Evolutionary conservation across 2,329 filamentous ascomycete genomes (phyloP).

Genomic region (Hymenoscyphus infarciens): DNA sequence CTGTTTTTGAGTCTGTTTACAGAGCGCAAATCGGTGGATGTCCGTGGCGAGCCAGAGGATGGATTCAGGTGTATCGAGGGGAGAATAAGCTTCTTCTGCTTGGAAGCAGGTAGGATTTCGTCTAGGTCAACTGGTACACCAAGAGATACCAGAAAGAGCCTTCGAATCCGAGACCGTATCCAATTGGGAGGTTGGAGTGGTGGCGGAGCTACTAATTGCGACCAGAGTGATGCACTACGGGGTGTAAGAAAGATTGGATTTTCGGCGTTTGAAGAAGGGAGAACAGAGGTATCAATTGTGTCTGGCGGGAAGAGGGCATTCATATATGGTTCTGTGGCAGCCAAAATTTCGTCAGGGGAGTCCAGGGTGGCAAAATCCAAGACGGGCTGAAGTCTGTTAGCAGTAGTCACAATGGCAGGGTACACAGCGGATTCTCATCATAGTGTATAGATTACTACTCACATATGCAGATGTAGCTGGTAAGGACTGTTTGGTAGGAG

Average conservation of each 20-base stretch:
- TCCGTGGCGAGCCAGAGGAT: constrained; percentile 50
- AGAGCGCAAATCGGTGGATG: constrained; percentile 49
- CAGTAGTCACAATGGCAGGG: constrained; percentile 17
- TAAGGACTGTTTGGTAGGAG: constrained; percentile 34
- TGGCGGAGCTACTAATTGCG: constrained; percentile 90
- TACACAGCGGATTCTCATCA: constrained; percentile 13
- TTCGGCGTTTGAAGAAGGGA: constrained; percentile 42
- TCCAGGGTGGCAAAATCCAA: constrained; percentile 63
- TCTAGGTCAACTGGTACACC: constrained; percentile 95
- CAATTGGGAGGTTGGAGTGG: constrained; percentile 95
- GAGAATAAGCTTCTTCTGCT: constrained; percentile 95
- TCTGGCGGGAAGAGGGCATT: constrained; percentile 61
- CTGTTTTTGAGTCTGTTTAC: constrained; percentile 30
- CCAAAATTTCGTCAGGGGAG: constrained; percentile 54
- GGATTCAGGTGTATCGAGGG: constrained; percentile 64
- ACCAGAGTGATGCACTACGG: constrained; percentile 88
- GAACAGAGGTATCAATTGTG: constrained; percentile 48
- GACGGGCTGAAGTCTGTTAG: constrained; percentile 51
- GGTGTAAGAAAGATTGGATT: constrained; percentile 76
- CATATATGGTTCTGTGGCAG: constrained; percentile 63
- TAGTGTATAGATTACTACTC: constrained; percentile 37
- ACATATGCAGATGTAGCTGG: constrained; percentile 41
- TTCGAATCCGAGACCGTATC: constrained; percentile 92
- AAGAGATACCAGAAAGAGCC: constrained; percentile 90
- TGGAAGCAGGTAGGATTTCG: constrained; percentile 93